Evolutionary conservation across 2,329 filamentous ascomycete species (phyloP), one percentile per base, ranked within the genome.

Genomic region (Penicillium sp.): DNA sequence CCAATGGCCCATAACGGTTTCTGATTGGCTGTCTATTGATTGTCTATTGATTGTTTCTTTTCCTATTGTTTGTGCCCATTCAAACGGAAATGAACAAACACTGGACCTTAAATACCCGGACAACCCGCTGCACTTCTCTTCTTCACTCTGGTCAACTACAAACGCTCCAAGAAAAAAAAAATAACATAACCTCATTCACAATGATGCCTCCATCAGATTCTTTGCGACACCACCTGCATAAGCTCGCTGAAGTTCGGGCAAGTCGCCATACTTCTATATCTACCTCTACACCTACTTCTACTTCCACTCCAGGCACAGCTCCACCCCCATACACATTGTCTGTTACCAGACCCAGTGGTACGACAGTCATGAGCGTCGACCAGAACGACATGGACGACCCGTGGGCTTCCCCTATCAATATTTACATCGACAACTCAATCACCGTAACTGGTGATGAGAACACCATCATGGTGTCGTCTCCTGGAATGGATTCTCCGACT

Each of bases 361-460:
- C 56, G 13, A 52, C 42, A 10, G 37, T 60, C 11, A 50, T 53
- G 39, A 42, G 47, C 16, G 34, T 59, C n/a, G 38, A 63, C 5
- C 45, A 50, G 29, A 55, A 63, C 4, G 60, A 63, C 59, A 62
- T 16, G 63, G 64, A 68, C 2, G 52, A 57, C 7, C 43, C 34
- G 10, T 37, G 50, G 31, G 42, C 58, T n/a, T 29, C 48, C 14
- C 60, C 64, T 8, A 65, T 74, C 37, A 66, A 60, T 11, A 72
- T 75, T 53, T 65, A 67, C 37, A 69, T 76, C 43, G 71, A 76
- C 53, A 64, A 66, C 9, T 74, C 72, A 5, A 72, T 75, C 56
- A 64, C 55, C 29, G 61, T 75, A 16, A 56, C 61, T 11, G 74
- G 74, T 16, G 61, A 71, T 52, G 64, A 56, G n/a, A 76, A 74